Evolutionary conservation across 345 rosid genomes (phyloP), one percentile per base, ranked within the genome.

Genomic region (Cardamine chenopodiifolia): DNA sequence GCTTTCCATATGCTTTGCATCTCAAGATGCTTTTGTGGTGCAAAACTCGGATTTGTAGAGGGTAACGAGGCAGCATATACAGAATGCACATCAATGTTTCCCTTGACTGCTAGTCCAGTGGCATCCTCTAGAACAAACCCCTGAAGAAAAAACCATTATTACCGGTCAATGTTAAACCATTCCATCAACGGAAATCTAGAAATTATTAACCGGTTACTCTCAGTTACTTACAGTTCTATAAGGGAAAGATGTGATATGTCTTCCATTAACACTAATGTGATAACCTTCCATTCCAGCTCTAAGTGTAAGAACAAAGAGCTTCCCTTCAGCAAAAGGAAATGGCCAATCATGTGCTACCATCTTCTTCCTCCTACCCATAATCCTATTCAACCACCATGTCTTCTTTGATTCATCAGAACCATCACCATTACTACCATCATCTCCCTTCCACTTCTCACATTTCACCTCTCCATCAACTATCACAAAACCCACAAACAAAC

Each of bases 81-180:
- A 17, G 93, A 90, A 59, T 83, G 97, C 23, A 95, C 87, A 76
- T 92, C 91, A 60, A 95, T 62, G 50, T 92, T 96, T 14, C 98
- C 97, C 12, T 78, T 92, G 47, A 95, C 74, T 59, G 87, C 84
- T 34, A 95, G 73, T 39, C 97, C 98, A 10, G 99, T 95, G 37
- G 99, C 99, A 86, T 95, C 99, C 86, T 95, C 99, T 26, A 95
- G 85, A 32, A 92, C 87, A 81, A 84, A 95, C 44, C 99, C 98
- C 99, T 95, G 85, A 20, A 26, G 34, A 0, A 2, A 37, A 32
- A 71, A 7, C 12, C 61, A 70, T 23, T 9, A 62, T 2, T 0
- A 68, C 37, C 11, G 2, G n/a, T 55, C 58, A 42, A 52, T 17
- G 2, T 22, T 23, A 47, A 68, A 39, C 35, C 34, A 35, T 7